phyloP scores from a whole-genome alignment of 2,329 filamentous ascomycete species.

The Dendrostoma leiphaemia region DNA sequence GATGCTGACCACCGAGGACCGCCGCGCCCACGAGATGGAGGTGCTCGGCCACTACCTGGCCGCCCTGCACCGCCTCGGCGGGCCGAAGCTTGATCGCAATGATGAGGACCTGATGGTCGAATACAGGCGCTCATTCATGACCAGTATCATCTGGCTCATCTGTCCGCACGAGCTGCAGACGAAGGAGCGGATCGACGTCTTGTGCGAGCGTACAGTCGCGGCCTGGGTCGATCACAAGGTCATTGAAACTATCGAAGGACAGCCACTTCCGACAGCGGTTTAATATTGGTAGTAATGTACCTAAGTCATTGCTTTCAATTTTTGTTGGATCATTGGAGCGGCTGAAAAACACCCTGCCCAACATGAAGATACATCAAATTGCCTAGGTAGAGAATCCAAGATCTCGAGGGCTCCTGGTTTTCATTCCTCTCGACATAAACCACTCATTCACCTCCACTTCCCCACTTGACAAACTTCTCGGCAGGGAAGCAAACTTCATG shows the following conservation, averaged over 20 bases:
- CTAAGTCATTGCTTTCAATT: too few species aligned
- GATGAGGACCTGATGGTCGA: conserved; percentile 28
- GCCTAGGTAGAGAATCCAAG: too few species aligned
- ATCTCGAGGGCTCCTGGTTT: too few species aligned
- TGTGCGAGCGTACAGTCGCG: conserved; percentile 34
- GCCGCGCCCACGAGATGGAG: conserved; percentile 31
- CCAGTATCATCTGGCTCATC: conserved; percentile 31
- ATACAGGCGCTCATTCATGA: conserved; percentile 31
- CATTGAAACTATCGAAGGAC: conserved; percentile 26
- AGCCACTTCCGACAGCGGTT: too few species aligned
- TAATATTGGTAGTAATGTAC: too few species aligned
- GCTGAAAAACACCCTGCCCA: too few species aligned
- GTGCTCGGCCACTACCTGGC: conserved; percentile 33
- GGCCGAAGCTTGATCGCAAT: conserved; percentile 27
- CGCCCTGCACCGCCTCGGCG: conserved; percentile 24
- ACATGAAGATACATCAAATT: too few species aligned
- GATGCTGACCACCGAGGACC: conserved; percentile 31
- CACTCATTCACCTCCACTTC: too few species aligned
- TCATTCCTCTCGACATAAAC: too few species aligned
- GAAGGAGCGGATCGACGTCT: conserved; percentile 31
- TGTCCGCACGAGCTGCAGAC: conserved; percentile 30
- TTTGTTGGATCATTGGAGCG: too few species aligned
- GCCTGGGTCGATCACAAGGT: conserved; percentile 36
- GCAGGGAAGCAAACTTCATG: too few species aligned
- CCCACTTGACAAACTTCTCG: too few species aligned